A percentile compares a stretch with the other conserved stretches of the same genome.
Evolutionary conservation across 176 grass and related monocot genomes (phyloP).

Genomic region (Oryza longistaminata): DNA sequence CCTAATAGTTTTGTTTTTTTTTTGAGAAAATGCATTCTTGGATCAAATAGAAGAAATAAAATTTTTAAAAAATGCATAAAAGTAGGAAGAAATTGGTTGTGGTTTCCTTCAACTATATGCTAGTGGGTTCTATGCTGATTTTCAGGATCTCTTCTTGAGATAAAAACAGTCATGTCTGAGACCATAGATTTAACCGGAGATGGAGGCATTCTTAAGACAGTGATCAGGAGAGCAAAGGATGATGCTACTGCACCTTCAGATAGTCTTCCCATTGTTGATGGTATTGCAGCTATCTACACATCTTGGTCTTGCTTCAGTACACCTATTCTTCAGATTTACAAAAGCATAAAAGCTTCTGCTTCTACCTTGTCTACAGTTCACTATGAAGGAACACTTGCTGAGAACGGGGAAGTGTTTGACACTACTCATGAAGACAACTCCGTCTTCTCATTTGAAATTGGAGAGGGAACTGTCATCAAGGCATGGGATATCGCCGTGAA

Average conservation of each 20-base stretch:
- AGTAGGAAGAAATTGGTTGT: not conserved
- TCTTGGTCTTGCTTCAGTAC: not conserved
- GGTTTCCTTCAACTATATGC: not conserved
- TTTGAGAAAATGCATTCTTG: not conserved
- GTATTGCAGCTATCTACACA: constrained; percentile 32
- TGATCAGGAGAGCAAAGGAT: constrained; percentile 50
- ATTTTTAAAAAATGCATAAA: not conserved
- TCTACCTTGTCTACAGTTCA: constrained; percentile 47
- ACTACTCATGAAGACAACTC: constrained; percentile 71
- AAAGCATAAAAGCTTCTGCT: not conserved
- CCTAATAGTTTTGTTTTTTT: not conserved
- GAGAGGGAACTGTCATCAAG: constrained; percentile 53
- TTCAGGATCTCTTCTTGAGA: not conserved
- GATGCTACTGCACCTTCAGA: constrained; percentile 66
- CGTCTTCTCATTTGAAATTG: constrained; percentile 72
- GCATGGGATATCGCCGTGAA: constrained; percentile 63
- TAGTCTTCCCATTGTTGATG: constrained; percentile 61
- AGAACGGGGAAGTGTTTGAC: constrained; percentile 67
- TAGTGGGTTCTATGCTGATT: not conserved
- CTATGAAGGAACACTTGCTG: constrained; percentile 66
- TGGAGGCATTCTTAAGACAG: constrained; percentile 56
- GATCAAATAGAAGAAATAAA: not conserved
- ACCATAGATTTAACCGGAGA: constrained; percentile 61
- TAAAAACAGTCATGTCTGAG: constrained; percentile 42
- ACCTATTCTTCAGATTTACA: not conserved